A percentile compares a stretch with the other conserved stretches of the same genome.
Conservation (phyloP, 495 filamentous ascomycete genomes). For the Penicillium herquei region DNA sequence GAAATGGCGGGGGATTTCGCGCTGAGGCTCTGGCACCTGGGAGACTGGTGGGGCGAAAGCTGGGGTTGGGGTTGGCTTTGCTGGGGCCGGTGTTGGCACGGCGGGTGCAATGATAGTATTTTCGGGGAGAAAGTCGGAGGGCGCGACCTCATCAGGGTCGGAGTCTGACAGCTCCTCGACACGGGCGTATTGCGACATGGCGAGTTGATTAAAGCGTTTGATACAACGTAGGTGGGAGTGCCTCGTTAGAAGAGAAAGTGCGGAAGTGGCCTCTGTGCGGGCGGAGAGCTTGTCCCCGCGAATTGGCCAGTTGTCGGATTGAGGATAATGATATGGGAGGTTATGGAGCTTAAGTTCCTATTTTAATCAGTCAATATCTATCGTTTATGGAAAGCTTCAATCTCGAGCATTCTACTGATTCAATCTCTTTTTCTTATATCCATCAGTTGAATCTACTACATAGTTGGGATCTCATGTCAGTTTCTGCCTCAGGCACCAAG, state of each 20-base stretch:
- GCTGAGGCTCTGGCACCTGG: slow-evolving; percentile 33
- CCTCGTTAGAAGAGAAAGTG: background rate
- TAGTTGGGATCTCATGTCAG: too few species aligned
- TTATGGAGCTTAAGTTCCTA: too few species aligned
- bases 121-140: slow-evolving; percentile 57
- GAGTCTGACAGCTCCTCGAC: slow-evolving; percentile 88
- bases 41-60: slow-evolving; percentile 27
- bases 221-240: background rate
- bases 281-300: background rate
- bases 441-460: too few species aligned
- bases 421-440: too few species aligned
- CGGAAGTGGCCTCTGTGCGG: background rate
- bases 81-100: slow-evolving; percentile 24
- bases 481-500: too few species aligned
- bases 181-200: slow-evolving; percentile 77
- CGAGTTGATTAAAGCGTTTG: slow-evolving; percentile 2
- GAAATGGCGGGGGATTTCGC: slow-evolving; percentile 67
- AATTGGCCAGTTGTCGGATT: slow-evolving; percentile 4
- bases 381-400: too few species aligned
- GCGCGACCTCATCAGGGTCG: slow-evolving; percentile 73
- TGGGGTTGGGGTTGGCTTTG: slow-evolving; percentile 22
- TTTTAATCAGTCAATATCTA: too few species aligned
- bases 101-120: slow-evolving; percentile 41
- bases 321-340: too few species aligned
- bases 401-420: too few species aligned